Conservation (phyloP, 768 basidiomycete species). For the Leccinum arenicola region DNA sequence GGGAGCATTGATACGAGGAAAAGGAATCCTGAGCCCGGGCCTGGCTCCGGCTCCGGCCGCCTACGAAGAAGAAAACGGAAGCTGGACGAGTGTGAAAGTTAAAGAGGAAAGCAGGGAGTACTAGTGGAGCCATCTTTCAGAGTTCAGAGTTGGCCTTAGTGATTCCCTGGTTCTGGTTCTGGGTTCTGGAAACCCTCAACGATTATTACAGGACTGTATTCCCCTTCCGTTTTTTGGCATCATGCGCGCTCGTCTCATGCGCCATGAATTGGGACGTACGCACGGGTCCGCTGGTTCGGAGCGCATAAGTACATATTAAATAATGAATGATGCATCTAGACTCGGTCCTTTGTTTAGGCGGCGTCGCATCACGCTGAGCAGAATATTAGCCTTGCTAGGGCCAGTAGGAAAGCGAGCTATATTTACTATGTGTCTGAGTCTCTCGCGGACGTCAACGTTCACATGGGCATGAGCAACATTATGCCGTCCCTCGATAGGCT, state of each 20-base stretch:
- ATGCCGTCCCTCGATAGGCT: background rate
- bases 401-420: background rate
- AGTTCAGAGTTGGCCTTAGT: background rate
- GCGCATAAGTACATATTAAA: background rate
- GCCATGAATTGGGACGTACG: background rate
- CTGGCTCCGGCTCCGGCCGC: background rate
- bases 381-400: background rate
- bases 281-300: background rate
- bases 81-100: conserved; percentile 12
- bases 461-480: background rate
- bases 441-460: background rate
- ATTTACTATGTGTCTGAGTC: background rate
- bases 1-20: background rate
- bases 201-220: background rate
- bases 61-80: conserved; percentile 23
- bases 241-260: background rate
- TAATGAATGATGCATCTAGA: background rate
- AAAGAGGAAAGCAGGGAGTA: background rate
- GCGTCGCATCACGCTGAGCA: background rate
- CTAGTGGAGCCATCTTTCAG: background rate
- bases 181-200: background rate
- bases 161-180: background rate
- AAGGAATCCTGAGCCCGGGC: background rate
- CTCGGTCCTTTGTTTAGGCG: background rate
- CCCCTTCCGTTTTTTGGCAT: background rate